phyloP scores from a whole-genome alignment of 2,329 filamentous ascomycete genomes.

The Akanthomyces dipterigenus region DNA sequence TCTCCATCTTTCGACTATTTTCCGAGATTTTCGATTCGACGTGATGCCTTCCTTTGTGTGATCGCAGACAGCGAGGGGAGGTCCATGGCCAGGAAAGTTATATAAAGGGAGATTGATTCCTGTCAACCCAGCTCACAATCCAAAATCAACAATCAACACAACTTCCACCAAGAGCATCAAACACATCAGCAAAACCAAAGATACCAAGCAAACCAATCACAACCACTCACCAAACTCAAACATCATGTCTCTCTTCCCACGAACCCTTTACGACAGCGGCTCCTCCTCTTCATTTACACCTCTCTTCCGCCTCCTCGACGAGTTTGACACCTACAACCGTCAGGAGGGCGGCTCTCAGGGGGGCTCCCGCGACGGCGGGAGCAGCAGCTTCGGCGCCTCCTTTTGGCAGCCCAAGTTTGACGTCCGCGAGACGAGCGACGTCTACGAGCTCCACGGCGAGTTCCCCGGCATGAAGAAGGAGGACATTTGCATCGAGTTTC shows the following conservation, averaged over 20 bases:
- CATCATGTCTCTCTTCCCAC: slow-evolving; percentile 43
- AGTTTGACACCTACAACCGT: slow-evolving; percentile 39
- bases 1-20: slow-evolving; percentile 8
- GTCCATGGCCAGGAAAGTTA: too few species aligned
- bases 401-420: slow-evolving; percentile 63
- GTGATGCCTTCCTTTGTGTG: too few species aligned
- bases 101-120: too few species aligned
- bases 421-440: slow-evolving; percentile 53
- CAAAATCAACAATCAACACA: too few species aligned
- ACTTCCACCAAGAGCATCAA: too few species aligned
- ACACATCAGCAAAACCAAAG: too few species aligned
- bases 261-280: slow-evolving; percentile 30
- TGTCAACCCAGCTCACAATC: too few species aligned
- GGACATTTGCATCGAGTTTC: slow-evolving; percentile 62
- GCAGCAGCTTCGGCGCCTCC: slow-evolving; percentile 22
- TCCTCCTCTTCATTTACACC: slow-evolving; percentile 34
- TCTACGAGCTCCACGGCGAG: slow-evolving; percentile 64
- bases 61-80: too few species aligned
- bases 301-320: slow-evolving; percentile 46
- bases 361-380: background rate
- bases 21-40: too few species aligned
- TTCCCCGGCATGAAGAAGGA: slow-evolving; percentile 61
- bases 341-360: slow-evolving; percentile 20
- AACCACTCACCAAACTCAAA: too few species aligned
- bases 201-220: too few species aligned